Conservation (phyloP, 805 yeast genomes). For the Wickerhamomyces canadensis region DNA sequence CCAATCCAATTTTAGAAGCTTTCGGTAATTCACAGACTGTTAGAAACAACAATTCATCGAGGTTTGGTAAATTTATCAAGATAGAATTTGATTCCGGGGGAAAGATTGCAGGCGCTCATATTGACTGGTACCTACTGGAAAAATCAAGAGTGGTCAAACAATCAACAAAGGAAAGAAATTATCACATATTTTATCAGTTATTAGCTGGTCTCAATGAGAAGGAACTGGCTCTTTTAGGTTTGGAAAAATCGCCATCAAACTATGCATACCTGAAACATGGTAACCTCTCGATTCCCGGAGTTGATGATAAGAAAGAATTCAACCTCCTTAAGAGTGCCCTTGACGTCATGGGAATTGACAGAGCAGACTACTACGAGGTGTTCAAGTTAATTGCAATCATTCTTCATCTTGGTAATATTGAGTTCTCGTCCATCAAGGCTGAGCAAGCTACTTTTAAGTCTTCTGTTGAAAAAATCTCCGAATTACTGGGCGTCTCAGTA, state of each 20-base stretch:
- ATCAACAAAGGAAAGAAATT: constrained; percentile 74
- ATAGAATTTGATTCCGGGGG: constrained; percentile 66
- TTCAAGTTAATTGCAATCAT: constrained; percentile 68
- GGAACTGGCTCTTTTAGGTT: constrained; percentile 41
- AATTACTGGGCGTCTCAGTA: constrained; percentile 58
- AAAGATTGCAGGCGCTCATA: constrained; percentile 78
- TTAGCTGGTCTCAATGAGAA: constrained; percentile 56
- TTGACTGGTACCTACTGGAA: constrained; percentile 91
- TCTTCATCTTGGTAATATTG: constrained; percentile 81
- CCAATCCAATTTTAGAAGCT: constrained; percentile 92
- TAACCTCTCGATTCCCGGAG: constrained; percentile 55
- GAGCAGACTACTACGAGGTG: constrained; percentile 49
- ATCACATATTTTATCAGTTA: constrained; percentile 89
- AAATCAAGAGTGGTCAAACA: constrained; percentile 88
- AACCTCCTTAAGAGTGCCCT: constrained; percentile 59
- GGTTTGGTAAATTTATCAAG: constrained; percentile 94
- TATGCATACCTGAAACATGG: constrained; percentile 58
- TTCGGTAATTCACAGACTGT: constrained; percentile 97
- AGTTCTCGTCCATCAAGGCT: constrained; percentile 56
- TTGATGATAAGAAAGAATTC: constrained; percentile 73
- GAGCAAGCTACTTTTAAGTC: constrained; percentile 71
- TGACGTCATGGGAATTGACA: constrained; percentile 62
- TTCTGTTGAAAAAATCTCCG: constrained; percentile 46
- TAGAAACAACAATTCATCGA: constrained; percentile 87
- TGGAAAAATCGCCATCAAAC: constrained; percentile 30